Base-by-base conservation (phyloP, 306 rosid genomes). In the Cicer bijugum region DNA sequence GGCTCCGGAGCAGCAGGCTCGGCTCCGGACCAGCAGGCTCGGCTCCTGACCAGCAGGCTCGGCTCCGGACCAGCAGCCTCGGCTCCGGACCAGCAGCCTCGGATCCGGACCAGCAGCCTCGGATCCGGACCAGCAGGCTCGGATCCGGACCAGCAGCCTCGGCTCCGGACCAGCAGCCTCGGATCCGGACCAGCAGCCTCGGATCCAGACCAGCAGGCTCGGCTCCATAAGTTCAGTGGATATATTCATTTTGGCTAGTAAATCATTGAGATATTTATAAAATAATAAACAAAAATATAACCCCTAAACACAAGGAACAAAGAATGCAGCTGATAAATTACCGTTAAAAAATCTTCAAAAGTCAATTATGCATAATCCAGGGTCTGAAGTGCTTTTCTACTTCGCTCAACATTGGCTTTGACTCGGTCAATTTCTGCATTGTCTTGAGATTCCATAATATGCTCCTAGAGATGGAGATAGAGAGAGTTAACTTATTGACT, bases 341-440 rank as follows among this genome's bases (percentile, higher is more conserved):
- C 99, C 82, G 85, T 81, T 88, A 94, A 94, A 80, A 94, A 94
- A 79, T 94, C 99, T 82, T 94, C 99, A 35, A 88, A 94, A 44
- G 99, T 91, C 80, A 94, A 87, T 45, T 94, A 97, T 19, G 91
- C 80, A 71, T 94, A 91, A 76, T 97, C 99, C 89, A 94, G 72
- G 78, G 81, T 83, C 85, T 88, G 97, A 80, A 94, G 93, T 75
- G 95, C 88, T 78, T 88, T 88, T 75, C 96, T 85, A 75, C 99
- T 88, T 63, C 80, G 82, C 78, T 94, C 99, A 70, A 94, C 85
- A 65, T 88, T 86, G 44, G 75, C 78, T 85, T 88, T 85, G 85
- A 91, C 61, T 15, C 93, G 97, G 62, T 89, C 95, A 71, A 88
- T 84, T 81, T 94, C 97, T 20, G 75, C 85, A 58, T 19, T 82